phyloP scores from a whole-genome alignment of 495 filamentous ascomycete genomes.

The Bacidia gigantensis region DNA sequence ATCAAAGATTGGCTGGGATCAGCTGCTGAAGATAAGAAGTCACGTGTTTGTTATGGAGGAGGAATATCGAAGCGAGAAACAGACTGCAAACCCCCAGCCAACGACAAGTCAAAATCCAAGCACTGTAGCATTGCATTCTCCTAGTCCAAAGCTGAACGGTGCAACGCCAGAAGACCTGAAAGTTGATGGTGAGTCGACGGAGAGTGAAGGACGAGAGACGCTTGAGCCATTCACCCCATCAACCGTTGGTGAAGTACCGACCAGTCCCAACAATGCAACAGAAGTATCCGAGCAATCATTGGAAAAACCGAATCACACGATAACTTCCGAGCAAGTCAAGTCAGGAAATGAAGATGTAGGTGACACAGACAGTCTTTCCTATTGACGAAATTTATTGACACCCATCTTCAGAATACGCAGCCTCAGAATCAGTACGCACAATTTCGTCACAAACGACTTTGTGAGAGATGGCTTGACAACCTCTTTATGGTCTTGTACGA shows the following conservation, averaged over 20 bases:
- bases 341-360: constrained; percentile 66
- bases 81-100: constrained; percentile 41
- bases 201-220: constrained; percentile 25
- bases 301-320: constrained; percentile 68
- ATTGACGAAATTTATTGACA: background rate
- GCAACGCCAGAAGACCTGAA: constrained; percentile 23
- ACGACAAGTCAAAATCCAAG: constrained; percentile 54
- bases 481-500: constrained; percentile 99
- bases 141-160: constrained; percentile 51
- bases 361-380: background rate
- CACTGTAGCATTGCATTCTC: constrained; percentile 55
- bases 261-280: constrained; percentile 25
- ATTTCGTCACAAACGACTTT: constrained; percentile 91
- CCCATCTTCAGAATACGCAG: background rate
- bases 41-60: constrained; percentile 99
- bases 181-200: constrained; percentile 28
- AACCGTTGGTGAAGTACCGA: constrained; percentile 20
- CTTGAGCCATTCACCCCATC: constrained; percentile 19
- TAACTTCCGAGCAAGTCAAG: constrained; percentile 70
- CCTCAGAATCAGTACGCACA: constrained; percentile 43
- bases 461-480: constrained; percentile 95
- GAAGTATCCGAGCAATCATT: constrained; percentile 38
- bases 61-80: constrained; percentile 85
- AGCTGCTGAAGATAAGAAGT: constrained; percentile 80
- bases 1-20: constrained; percentile 92